Base-by-base conservation (phyloP, 2,329 filamentous ascomycete genomes). In the Emydomyces testavorans region DNA sequence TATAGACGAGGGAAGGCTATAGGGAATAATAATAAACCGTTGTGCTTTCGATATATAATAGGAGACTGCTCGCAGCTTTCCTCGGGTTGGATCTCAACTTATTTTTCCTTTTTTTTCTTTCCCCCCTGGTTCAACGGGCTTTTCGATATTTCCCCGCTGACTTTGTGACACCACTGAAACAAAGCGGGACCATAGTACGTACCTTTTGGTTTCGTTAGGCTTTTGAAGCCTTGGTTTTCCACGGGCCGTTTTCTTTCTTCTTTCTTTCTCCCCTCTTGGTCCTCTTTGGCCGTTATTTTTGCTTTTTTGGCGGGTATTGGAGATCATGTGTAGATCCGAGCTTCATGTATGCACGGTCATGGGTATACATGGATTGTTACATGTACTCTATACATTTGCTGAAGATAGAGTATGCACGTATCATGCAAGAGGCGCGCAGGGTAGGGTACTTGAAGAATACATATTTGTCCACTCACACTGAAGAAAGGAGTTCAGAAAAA, bases 221-320 rank as follows among this genome's bases (percentile, higher is more conserved):
- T 37, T 23, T 37, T 16, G n/a, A 21, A 20, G 16, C 18, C n/a
- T 28, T 28, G 11, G 6, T 11, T n/a, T n/a, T 6, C 11, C 11
- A 28, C 26, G 26, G 26, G 26, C 6, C 11, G 6, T 28, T 11
- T 11, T 28, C 11, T 28, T 28, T 11, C 10, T 37, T 37, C 34
- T 37, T 37, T 37, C 18, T 37, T 37, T 37, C 18, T 7, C 4
- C 4, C 34, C 8, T 8, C 15, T 13, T 35, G 26, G 26, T 6
- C 6, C 6, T 13, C 15, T 35, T 35, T n/a, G 5, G n/a, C n/a
- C 6, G 32, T 6, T 24, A 29, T 29, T 26, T 34, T 44, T 44
- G 38, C 38, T 40, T 40, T 40, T 40, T 40, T 34, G 31, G 29
- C 41, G 41, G 41, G 29, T 44, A 44, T 44, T 44, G 41, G 31